Percentiles rank a stretch among this genome's conserved stretches.
Conservation (phyloP, 208 protist species). For the Acanthamoeba culbertsoni region DNA sequence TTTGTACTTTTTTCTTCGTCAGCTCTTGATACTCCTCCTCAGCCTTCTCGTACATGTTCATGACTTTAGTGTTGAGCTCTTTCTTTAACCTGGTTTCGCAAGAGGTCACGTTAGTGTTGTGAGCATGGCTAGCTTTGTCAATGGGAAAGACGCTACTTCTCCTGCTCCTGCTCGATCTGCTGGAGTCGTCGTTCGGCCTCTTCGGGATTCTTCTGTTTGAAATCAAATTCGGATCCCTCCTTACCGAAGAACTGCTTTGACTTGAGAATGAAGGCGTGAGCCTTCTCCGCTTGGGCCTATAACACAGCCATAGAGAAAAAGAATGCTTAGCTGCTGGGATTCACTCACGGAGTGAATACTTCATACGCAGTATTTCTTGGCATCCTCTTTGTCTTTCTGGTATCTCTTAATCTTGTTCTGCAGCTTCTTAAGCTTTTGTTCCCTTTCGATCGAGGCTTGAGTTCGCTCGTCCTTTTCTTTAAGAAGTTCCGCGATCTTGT, state of each 20-base stretch:
- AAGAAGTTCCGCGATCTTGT: neutral
- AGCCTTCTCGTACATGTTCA: constrained; percentile 84
- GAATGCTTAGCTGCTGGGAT: neutral
- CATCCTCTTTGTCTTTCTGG: constrained; percentile 73
- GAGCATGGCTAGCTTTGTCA: neutral
- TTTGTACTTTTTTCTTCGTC: constrained; percentile 90
- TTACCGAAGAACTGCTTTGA: constrained; percentile 81
- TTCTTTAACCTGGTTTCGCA: constrained; percentile 64
- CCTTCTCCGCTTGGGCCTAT: constrained; percentile 5
- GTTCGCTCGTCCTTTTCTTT: neutral
- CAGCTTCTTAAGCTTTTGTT: constrained; percentile 71
- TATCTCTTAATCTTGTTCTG: constrained; percentile 58
- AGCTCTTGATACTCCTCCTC: constrained; percentile 97
- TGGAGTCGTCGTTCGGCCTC: constrained; percentile 57
- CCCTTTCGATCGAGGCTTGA: constrained; percentile 53
- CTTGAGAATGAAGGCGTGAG: constrained; percentile 80
- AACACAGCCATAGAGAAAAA: neutral
- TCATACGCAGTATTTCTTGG: constrained; percentile 56
- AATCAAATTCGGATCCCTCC: constrained; percentile 78
- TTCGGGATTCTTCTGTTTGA: constrained; percentile 61
- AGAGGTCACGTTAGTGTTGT: neutral
- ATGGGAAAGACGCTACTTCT: constrained; percentile 1
- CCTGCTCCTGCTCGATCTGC: constrained; percentile 68
- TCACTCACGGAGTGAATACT: neutral
- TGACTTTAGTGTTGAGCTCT: constrained; percentile 92